phyloP scores from a whole-genome alignment of 2,329 filamentous ascomycete species.

The Colletotrichum sp. region DNA sequence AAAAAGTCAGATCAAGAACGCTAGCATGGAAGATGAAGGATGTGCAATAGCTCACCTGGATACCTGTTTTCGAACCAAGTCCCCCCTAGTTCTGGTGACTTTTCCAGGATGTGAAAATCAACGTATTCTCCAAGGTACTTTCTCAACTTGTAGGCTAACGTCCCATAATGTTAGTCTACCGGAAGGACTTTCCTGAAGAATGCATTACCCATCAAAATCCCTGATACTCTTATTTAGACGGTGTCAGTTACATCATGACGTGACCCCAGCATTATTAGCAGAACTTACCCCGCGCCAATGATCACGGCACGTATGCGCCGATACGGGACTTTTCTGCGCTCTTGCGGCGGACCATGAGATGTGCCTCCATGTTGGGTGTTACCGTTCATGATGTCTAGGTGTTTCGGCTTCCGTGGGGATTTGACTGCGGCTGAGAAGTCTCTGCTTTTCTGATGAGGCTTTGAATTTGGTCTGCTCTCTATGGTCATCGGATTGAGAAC shows the following conservation, averaged over 20 bases:
- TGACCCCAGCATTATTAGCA: background rate
- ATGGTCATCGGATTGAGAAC: background rate
- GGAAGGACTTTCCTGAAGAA: background rate
- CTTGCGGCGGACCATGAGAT: background rate
- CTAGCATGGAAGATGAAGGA: accelerated
- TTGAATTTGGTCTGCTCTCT: background rate
- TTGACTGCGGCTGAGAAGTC: background rate
- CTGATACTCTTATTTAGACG: background rate
- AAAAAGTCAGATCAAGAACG: accelerated
- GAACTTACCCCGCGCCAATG: background rate
- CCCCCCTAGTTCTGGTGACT: background rate
- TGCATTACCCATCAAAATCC: background rate
- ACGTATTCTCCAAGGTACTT: background rate
- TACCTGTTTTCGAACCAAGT: background rate
- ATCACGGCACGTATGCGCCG: background rate
- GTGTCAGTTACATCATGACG: background rate
- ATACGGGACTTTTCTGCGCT: background rate
- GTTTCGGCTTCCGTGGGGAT: background rate
- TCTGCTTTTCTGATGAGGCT: background rate
- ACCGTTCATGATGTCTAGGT: background rate
- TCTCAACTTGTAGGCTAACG: background rate
- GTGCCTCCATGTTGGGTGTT: background rate
- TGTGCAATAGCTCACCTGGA: background rate
- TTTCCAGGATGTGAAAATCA: background rate
- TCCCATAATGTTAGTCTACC: background rate